Conservation (phyloP, 495 filamentous ascomycete species). For the Penicillium mononematosum region DNA sequence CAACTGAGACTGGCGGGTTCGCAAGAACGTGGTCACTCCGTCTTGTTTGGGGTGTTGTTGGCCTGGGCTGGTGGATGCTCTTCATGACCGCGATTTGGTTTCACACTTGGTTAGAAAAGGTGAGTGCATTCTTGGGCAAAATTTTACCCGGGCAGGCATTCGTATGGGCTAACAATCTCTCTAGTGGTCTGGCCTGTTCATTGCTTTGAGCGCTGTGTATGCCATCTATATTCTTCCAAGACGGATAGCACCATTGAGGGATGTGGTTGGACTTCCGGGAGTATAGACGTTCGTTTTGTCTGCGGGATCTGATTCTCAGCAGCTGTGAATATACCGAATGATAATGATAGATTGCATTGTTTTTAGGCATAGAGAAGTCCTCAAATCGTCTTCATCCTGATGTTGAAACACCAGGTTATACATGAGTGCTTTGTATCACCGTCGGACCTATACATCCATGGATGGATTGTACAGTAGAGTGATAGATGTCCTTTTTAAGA, state of each 20-base stretch:
- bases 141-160: background rate
- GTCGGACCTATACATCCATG: too few relatives aligned
- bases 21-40: slow-evolving; percentile 51
- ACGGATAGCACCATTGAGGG: slow-evolving; percentile 58
- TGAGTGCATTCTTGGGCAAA: slow-evolving; percentile 29
- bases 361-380: background rate
- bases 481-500: too few relatives aligned
- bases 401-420: background rate
- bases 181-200: slow-evolving; percentile 68
- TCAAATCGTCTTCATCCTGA: background rate
- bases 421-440: background rate
- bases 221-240: slow-evolving; percentile 75
- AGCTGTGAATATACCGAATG: slow-evolving; percentile 16
- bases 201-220: slow-evolving; percentile 68
- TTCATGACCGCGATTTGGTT: slow-evolving; percentile 98
- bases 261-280: slow-evolving; percentile 73
- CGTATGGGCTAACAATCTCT: slow-evolving; percentile 26
- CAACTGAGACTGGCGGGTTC: slow-evolving; percentile 20
- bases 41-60: slow-evolving; percentile 46
- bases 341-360: slow-evolving; percentile 20
- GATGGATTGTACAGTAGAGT: background rate
- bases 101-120: slow-evolving; percentile 98
- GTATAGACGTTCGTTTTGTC: slow-evolving; percentile 41
- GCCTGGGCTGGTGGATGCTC: slow-evolving; percentile 86
- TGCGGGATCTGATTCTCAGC: background rate